These are phyloP conservation scores for Breviolum minutum DNA, from an alignment of 73 alveolate genomes.

Conservation along the genomic window DNA sequence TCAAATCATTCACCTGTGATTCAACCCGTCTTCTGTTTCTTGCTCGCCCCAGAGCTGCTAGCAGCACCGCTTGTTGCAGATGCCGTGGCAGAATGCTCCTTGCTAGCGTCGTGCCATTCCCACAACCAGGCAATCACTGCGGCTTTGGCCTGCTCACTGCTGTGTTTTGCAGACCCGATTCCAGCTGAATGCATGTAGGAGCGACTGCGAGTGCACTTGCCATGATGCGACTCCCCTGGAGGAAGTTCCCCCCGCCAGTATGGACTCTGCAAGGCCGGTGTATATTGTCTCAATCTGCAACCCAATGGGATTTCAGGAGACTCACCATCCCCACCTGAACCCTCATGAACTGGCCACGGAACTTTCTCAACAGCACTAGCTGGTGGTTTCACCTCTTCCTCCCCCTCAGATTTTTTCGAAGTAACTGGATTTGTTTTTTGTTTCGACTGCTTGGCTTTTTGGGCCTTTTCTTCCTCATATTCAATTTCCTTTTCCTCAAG, in stretches of 20 bases:
- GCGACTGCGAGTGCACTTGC: not conserved
- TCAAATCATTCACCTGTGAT: no score
- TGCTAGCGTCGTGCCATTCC: not conserved
- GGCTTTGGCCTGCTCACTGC: not conserved
- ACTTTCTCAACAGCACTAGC: no score
- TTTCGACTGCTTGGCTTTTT: no score
- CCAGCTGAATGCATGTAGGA: not conserved
- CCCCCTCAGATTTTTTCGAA: no score
- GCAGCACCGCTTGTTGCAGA: no score
- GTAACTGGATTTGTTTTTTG: no score
- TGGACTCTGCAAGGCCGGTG: not conserved
- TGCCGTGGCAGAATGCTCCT: no score
- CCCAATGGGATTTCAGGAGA: not conserved
- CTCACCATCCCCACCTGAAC: not conserved
- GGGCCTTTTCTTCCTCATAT: not conserved
- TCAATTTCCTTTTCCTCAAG: not conserved
- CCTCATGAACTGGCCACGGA: not conserved
- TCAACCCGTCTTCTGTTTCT: no score
- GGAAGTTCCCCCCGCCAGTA: not conserved
- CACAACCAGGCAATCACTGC: slow-evolving; percentile 10
- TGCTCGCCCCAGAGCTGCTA: no score
- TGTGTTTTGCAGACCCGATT: not conserved
- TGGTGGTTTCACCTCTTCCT: not conserved
- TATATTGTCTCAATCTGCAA: not conserved
- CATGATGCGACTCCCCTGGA: not conserved